Evolutionary conservation across 352 stramenopile species (phyloP).

Genomic region (Globisporangium megalacanthum): DNA sequence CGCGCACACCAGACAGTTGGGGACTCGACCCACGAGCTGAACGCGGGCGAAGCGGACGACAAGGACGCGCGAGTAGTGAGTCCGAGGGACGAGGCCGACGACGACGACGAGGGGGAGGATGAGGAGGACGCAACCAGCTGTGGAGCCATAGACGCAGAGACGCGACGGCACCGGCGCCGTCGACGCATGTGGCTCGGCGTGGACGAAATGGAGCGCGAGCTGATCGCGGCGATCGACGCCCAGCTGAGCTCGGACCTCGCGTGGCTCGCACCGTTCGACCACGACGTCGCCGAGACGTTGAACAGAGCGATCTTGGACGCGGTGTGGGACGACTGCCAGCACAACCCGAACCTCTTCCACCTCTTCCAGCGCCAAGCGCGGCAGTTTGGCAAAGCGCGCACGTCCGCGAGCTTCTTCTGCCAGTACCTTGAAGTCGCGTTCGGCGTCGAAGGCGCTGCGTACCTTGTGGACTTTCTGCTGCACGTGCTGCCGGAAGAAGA

Average conservation of each 20-base stretch:
- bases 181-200: conserved; percentile 61
- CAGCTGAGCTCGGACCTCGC: conserved; percentile 29
- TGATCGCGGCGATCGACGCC: conserved; percentile 57
- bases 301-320: conserved; percentile 74
- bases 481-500: conserved; percentile 67
- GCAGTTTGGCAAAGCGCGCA: conserved; percentile 66
- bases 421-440: conserved; percentile 83
- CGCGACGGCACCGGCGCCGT: conserved; percentile 15
- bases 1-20: conserved; percentile 1
- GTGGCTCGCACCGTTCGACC: conserved; percentile 44
- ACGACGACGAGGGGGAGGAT: background rate
- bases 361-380: conserved; percentile 75
- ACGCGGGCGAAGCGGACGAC: background rate
- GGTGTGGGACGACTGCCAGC: conserved; percentile 80
- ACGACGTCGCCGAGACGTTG: conserved; percentile 54
- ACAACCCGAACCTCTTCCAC: conserved; percentile 81
- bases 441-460: conserved; percentile 56
- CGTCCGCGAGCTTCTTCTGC: conserved; percentile 52
- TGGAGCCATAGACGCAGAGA: background rate
- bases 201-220: conserved; percentile 67
- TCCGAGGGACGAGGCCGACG: background rate
- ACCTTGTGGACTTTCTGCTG: conserved; percentile 80
- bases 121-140: background rate
- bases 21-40: conserved; percentile 5
- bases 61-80: background rate